Conservation (phyloP, 2,329 filamentous ascomycete species). For the Xylariales sp. region DNA sequence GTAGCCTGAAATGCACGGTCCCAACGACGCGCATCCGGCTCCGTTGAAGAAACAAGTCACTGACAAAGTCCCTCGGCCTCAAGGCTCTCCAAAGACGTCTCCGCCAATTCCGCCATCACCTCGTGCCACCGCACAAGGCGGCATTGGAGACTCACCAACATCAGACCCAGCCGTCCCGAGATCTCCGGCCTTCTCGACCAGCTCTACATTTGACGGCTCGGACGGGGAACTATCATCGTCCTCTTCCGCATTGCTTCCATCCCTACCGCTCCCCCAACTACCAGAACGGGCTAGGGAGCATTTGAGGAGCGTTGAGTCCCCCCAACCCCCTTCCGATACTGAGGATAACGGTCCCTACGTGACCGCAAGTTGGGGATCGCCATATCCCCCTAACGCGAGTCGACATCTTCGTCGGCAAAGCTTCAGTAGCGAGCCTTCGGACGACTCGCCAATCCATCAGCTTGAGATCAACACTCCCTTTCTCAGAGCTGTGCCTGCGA, state of each 20-base stretch:
- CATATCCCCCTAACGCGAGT: slow-evolving; percentile 67
- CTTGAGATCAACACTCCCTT: slow-evolving; percentile 60
- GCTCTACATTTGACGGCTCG: slow-evolving; percentile 55
- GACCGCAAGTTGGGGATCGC: slow-evolving; percentile 88
- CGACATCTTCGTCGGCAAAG: slow-evolving; percentile 45
- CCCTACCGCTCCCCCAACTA: slow-evolving; percentile 54
- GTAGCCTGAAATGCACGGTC: background rate
- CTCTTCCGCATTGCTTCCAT: slow-evolving; percentile 54
- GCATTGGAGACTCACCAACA: slow-evolving; percentile 33
- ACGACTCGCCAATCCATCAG: slow-evolving; percentile 57
- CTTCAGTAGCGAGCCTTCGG: slow-evolving; percentile 54
- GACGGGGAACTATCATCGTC: slow-evolving; percentile 49
- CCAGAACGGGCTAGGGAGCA: slow-evolving; percentile 51
- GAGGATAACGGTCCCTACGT: slow-evolving; percentile 40
- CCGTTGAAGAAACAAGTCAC: background rate
- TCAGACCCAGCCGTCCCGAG: slow-evolving; percentile 32
- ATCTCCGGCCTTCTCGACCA: slow-evolving; percentile 58
- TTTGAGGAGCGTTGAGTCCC: slow-evolving; percentile 47
- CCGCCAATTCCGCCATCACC: slow-evolving; percentile 45
- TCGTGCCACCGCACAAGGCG: slow-evolving; percentile 60
- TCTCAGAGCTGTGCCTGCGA: slow-evolving; percentile 50
- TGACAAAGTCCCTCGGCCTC: slow-evolving; percentile 1
- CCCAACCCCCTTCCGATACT: slow-evolving; percentile 23
- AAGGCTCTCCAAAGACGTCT: slow-evolving; percentile 51
- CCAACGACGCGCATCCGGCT: background rate